A percentile compares a stretch with the other conserved stretches of the same genome.
Evolutionary conservation across 2,329 filamentous ascomycete genomes (phyloP).

Genomic region (Pseudogymnoascus sp.): DNA sequence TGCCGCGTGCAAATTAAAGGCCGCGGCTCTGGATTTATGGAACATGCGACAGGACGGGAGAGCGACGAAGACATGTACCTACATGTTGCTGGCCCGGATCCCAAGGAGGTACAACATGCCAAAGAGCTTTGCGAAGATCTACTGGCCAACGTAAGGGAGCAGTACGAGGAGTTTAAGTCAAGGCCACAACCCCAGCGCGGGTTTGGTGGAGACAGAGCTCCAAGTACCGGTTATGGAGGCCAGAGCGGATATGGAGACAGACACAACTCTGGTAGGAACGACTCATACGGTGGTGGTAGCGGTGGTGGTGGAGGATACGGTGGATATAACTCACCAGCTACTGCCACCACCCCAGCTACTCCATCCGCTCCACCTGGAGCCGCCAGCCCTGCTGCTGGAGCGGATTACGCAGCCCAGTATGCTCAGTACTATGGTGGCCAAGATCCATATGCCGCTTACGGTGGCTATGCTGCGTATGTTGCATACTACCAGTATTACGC

Average conservation of each 20-base stretch:
- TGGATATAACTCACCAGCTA: constrained; percentile 28
- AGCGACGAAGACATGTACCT: constrained; percentile 96
- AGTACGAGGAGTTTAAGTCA: constrained; percentile 87
- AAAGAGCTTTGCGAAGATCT: constrained; percentile 87
- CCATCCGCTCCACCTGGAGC: constrained; percentile 37
- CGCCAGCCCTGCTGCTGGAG: constrained; percentile 36
- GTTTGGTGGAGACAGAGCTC: constrained; percentile 40
- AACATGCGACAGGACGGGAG: constrained; percentile 78
- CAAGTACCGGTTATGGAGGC: constrained; percentile 35
- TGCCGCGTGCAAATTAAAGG: constrained; percentile 98
- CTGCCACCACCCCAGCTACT: constrained; percentile 23
- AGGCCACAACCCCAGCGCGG: constrained; percentile 60
- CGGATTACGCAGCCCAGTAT: constrained; percentile 74
- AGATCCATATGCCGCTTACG: constrained; percentile 86
- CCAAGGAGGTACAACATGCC: constrained; percentile 75
- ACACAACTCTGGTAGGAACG: constrained; percentile 38
- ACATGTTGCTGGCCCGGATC: constrained; percentile 86
- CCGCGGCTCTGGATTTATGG: constrained; percentile 87
- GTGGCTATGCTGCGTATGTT: constrained; percentile 73
- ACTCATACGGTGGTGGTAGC: constrained; percentile 33
- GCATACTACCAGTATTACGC: constrained; percentile 71
- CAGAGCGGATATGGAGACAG: constrained; percentile 46
- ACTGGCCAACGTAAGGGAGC: constrained; percentile 74
- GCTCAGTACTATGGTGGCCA: constrained; percentile 69
- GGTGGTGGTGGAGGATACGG: constrained; percentile 35